Conservation (phyloP, 257 asterid genomes). For the Solanum pimpinellifolium region DNA sequence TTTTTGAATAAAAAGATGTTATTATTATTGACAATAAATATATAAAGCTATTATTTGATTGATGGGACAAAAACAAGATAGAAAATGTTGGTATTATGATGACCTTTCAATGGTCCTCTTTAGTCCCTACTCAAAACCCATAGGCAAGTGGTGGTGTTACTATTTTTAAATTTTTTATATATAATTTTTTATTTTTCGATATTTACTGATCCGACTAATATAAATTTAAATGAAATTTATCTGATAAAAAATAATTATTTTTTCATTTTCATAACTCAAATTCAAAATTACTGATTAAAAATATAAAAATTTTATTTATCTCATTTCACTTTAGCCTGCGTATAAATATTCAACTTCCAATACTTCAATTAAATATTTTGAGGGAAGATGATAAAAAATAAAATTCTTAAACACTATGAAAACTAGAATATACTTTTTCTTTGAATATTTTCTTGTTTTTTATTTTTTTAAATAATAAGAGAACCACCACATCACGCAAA, state of each 20-base stretch:
- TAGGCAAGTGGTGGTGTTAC: background rate
- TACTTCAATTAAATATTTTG: background rate
- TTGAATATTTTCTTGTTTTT: background rate
- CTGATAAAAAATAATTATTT: background rate
- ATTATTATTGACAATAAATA: background rate
- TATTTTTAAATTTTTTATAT: background rate
- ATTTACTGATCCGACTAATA: background rate
- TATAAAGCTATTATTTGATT: background rate
- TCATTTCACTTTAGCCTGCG: fast-evolving
- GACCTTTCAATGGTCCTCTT: background rate
- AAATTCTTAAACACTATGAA: background rate
- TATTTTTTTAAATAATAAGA: background rate
- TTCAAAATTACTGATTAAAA: background rate
- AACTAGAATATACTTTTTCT: background rate
- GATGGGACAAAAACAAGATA: background rate
- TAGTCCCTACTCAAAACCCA: background rate
- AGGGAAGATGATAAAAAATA: background rate
- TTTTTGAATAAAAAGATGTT: background rate
- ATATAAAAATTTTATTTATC: background rate
- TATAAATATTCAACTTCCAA: background rate
- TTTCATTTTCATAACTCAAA: background rate
- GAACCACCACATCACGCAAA: background rate
- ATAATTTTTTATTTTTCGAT: fast-evolving
- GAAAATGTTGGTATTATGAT: background rate
- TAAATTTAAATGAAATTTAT: background rate